phyloP scores from a whole-genome alignment of 1,139 yeast species.

The Debaryomycetaceae sp. region DNA sequence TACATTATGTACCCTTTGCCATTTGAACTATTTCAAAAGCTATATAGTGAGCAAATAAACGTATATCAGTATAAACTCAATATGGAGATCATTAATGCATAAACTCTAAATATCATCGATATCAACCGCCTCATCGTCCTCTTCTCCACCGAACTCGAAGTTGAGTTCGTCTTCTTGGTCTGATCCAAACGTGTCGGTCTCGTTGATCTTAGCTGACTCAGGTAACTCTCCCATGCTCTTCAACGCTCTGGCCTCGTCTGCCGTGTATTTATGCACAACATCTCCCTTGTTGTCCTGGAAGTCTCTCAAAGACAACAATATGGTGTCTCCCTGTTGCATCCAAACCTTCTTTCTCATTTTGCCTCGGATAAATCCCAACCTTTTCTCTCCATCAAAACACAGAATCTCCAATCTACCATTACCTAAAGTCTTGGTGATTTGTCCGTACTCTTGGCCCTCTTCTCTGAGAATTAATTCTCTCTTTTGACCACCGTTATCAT shows the following conservation, averaged over 20 bases:
- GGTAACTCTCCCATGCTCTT: conserved; percentile 97
- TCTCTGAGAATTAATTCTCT: conserved; percentile 90
- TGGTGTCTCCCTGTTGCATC: conserved; percentile 99
- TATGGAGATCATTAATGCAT: conserved; percentile 5
- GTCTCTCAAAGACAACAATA: conserved; percentile 92
- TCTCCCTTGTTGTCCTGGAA: conserved; percentile 99
- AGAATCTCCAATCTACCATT: conserved; percentile 94
- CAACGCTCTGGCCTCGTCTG: conserved; percentile 97
- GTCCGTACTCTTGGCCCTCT: conserved; percentile 98
- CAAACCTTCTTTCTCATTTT: conserved; percentile 99
- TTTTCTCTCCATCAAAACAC: conserved; percentile 89
- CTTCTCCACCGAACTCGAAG: conserved; percentile 97
- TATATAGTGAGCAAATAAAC: neutral
- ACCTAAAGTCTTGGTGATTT: conserved; percentile 97
- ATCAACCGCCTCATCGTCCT: conserved; percentile 70
- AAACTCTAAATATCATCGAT: conserved; percentile 71
- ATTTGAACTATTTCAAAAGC: neutral
- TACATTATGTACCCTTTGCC: neutral
- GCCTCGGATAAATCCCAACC: conserved; percentile 98
- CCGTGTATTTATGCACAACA: conserved; percentile 92
- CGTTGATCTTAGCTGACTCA: conserved; percentile 93
- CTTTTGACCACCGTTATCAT: conserved; percentile 85
- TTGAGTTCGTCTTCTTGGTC: conserved; percentile 97
- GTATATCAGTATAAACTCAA: neutral
- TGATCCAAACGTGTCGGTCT: conserved; percentile 94